phyloP scores from a whole-genome alignment of 257 asterid species.

The Cruciata laevipes region DNA sequence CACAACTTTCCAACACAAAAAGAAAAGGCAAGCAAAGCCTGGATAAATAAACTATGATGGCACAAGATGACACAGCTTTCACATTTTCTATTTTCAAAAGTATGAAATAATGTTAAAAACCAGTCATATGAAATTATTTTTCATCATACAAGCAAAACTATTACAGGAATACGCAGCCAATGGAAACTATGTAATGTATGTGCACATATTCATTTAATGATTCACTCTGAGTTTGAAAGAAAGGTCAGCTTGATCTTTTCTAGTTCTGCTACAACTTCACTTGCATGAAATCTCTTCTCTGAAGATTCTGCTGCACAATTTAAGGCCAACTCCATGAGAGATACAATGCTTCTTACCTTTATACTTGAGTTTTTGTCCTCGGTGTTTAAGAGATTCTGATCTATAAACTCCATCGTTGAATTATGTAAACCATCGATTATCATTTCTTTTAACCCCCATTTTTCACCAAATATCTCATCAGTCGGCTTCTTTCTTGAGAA shows the following conservation, averaged over 20 bases:
- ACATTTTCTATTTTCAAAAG: too few species aligned
- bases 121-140: too few species aligned
- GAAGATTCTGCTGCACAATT: neutral
- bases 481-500: constrained; percentile 3
- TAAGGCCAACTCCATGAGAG: constrained; percentile 5
- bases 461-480: constrained; percentile 5
- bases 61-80: too few species aligned
- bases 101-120: too few species aligned
- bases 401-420: neutral
- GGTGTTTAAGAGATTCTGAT: neutral
- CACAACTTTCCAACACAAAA: too few species aligned
- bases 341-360: neutral
- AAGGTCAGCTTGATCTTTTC: neutral
- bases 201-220: too few species aligned
- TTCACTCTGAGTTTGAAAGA: neutral
- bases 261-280: neutral
- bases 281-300: neutral
- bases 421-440: neutral
- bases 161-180: too few species aligned
- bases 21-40: too few species aligned
- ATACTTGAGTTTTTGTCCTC: neutral
- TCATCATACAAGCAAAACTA: too few species aligned
- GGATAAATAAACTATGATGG: too few species aligned
- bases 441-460: neutral
- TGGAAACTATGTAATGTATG: too few species aligned